These are phyloP conservation scores for Lentinula lateritia DNA, from an alignment of 768 basidiomycete genomes.

Conservation along the genomic window DNA sequence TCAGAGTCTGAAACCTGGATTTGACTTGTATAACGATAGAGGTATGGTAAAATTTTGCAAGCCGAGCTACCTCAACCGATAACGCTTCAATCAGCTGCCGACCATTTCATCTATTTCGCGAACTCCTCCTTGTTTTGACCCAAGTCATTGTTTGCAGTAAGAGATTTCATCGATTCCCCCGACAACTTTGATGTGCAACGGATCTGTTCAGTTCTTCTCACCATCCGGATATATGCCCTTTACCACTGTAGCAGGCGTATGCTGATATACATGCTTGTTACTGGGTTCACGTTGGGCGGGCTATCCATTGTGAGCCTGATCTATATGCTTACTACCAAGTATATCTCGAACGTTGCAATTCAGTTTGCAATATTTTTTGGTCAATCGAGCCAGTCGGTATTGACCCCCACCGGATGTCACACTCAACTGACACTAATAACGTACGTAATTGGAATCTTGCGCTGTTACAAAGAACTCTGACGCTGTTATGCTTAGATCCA, in stretches of 20 bases:
- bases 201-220: conserved; percentile 2
- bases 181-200: neutral
- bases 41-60: neutral
- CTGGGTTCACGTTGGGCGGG: neutral
- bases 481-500: neutral
- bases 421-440: neutral
- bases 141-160: conserved; percentile 7
- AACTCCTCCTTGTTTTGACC: conserved; percentile 1
- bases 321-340: neutral
- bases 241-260: conserved; percentile 5
- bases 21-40: neutral
- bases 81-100: neutral
- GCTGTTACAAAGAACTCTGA: neutral
- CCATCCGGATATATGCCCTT: conserved; percentile 6
- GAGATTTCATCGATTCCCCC: neutral
- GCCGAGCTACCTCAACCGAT: neutral
- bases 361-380: conserved; percentile 7
- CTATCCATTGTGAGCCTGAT: neutral
- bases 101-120: neutral
- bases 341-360: neutral
- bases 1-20: neutral
- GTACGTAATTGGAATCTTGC: neutral
- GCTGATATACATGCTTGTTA: neutral
- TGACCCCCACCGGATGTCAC: conserved; percentile 1
- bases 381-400: neutral